A percentile compares a stretch with the other conserved stretches of the same genome.
Conservation (phyloP, 2,329 filamentous ascomycete species). For the Colletotrichum orchidophilum region DNA sequence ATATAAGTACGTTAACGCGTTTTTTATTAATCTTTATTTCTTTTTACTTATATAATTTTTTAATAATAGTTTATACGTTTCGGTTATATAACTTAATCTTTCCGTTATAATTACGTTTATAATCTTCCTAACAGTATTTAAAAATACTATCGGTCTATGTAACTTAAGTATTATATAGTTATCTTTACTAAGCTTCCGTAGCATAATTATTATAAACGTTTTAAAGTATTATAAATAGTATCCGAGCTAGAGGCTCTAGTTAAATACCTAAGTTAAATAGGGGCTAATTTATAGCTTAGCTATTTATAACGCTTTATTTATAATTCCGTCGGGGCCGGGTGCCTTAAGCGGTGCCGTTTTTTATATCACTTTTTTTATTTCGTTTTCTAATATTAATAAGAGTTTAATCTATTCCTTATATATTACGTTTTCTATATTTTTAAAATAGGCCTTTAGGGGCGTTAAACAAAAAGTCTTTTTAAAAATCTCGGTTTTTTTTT, state of each 20-base stretch:
- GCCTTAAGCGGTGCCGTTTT: conserved; percentile 36
- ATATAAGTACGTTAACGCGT: too few species aligned
- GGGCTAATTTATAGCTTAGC: conserved; percentile 32
- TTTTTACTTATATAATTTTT: too few species aligned
- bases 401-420: neutral
- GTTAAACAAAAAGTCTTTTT: neutral
- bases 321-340: conserved; percentile 35
- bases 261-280: conserved; percentile 33
- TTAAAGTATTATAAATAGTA: conserved; percentile 35
- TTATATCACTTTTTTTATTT: conserved; percentile 1
- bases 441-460: neutral
- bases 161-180: too few species aligned
- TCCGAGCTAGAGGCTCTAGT: conserved; percentile 30
- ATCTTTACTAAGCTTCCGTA: conserved; percentile 19
- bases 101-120: too few species aligned
- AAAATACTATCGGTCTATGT: too few species aligned
- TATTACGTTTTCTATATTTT: conserved; percentile 3
- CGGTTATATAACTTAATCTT: too few species aligned
- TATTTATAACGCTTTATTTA: conserved; percentile 33
- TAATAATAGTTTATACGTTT: too few species aligned
- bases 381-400: neutral
- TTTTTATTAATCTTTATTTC: too few species aligned
- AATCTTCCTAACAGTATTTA: too few species aligned
- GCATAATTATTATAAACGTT: conserved; percentile 30
- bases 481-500: neutral